phyloP scores from a whole-genome alignment of 208 protist species.

The Crithidia fasciculata region DNA sequence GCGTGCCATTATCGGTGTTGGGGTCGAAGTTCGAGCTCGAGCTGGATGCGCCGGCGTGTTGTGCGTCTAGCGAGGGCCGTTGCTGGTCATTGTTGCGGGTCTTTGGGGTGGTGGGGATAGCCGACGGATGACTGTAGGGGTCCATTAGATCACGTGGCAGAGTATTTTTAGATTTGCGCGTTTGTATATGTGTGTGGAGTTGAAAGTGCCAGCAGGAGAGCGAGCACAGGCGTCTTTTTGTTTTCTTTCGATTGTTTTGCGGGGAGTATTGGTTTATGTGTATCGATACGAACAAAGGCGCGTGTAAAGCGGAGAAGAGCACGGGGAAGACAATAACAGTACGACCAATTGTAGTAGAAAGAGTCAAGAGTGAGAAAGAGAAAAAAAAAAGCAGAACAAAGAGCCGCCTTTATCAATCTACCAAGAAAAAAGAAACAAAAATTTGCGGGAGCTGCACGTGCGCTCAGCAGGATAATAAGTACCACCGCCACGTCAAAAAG shows the following conservation, averaged over 20 bases:
- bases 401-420: background rate
- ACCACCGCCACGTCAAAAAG: too few relatives aligned
- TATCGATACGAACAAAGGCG: too few relatives aligned
- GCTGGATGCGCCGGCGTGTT: background rate
- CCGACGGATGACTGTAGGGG: constrained; percentile 8
- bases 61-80: background rate
- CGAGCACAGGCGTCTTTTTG: too few relatives aligned
- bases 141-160: background rate
- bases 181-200: too few relatives aligned
- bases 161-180: background rate
- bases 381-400: background rate
- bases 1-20: background rate
- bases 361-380: background rate
- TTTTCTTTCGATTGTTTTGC: too few relatives aligned
- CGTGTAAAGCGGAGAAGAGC: too few relatives aligned
- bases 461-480: too few relatives aligned
- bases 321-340: too few relatives aligned
- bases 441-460: too few relatives aligned
- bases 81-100: background rate
- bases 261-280: too few relatives aligned
- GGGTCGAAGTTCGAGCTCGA: constrained; percentile 23
- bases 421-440: background rate
- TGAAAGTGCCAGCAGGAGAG: too few relatives aligned
- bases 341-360: too few relatives aligned
- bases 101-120: constrained; percentile 2